Percentiles rank a stretch among this genome's conserved stretches.
Evolutionary conservation across 2,329 filamentous ascomycete species (phyloP).

Genomic region (Paecilomyces formosus): DNA sequence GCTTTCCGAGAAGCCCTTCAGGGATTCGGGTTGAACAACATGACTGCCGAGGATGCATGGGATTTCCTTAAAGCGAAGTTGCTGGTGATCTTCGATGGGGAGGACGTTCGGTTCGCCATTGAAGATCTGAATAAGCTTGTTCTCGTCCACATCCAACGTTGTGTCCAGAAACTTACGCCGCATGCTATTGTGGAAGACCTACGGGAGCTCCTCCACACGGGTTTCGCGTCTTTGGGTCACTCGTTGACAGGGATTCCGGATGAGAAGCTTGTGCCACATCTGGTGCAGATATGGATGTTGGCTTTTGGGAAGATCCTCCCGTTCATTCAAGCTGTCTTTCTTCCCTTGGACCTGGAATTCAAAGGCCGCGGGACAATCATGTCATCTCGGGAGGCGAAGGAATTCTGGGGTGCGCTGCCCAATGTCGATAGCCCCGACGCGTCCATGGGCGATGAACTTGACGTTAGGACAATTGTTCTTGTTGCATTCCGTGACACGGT

Average conservation of each 20-base stretch:
- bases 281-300: constrained; percentile 91
- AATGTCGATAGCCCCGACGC: constrained; percentile 33
- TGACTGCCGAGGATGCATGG: constrained; percentile 61
- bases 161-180: constrained; percentile 53
- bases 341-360: constrained; percentile 90
- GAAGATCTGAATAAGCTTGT: constrained; percentile 61
- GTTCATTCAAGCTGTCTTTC: constrained; percentile 90
- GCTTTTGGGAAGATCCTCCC: constrained; percentile 86
- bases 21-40: constrained; percentile 59
- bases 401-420: constrained; percentile 79
- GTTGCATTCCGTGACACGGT: constrained; percentile 82
- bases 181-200: constrained; percentile 56
- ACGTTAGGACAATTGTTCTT: constrained; percentile 82
- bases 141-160: constrained; percentile 54
- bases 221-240: constrained; percentile 79
- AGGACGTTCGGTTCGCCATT: constrained; percentile 56
- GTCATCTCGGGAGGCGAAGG: constrained; percentile 67
- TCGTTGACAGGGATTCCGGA: constrained; percentile 72
- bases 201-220: constrained; percentile 56
- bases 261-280: constrained; percentile 77
- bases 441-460: constrained; percentile 56
- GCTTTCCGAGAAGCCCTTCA: constrained; percentile 34
- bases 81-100: constrained; percentile 57
- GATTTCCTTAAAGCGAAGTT: constrained; percentile 57
- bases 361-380: constrained; percentile 75